phyloP scores from a whole-genome alignment of 352 stramenopile species.

The Plasmopara viticola region DNA sequence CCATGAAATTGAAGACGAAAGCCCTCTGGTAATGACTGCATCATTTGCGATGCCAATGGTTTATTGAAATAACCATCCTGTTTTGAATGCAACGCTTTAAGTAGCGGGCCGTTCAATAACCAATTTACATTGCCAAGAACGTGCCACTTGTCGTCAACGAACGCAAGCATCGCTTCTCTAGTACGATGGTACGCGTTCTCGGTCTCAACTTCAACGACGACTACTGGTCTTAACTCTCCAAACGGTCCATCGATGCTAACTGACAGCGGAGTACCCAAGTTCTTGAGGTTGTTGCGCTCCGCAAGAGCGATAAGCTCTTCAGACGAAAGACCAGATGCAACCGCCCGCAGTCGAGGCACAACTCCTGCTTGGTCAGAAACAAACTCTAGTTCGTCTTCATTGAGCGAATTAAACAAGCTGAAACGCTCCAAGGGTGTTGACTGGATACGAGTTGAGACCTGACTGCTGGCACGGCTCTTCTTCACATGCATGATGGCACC shows the following conservation, averaged over 20 bases:
- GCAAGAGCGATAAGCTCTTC: constrained; percentile 38
- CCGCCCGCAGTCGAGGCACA: constrained; percentile 36
- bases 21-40: constrained; percentile 57
- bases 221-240: constrained; percentile 32
- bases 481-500: constrained; percentile 70
- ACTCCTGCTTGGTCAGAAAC: constrained; percentile 22
- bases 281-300: constrained; percentile 34
- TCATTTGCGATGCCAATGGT: constrained; percentile 50
- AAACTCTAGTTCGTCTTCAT: constrained; percentile 39
- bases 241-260: constrained; percentile 59
- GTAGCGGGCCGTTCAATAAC: constrained; percentile 51
- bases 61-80: constrained; percentile 19
- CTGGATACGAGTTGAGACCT: constrained; percentile 29
- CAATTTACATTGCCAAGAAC: constrained; percentile 51
- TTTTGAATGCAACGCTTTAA: constrained; percentile 39
- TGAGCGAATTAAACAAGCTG: constrained; percentile 13
- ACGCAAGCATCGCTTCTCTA: constrained; percentile 30
- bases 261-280: constrained; percentile 35
- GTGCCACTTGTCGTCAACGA: constrained; percentile 43
- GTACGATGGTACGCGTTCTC: constrained; percentile 30
- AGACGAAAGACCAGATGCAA: constrained; percentile 20
- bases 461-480: constrained; percentile 25
- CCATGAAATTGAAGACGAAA: constrained; percentile 83
- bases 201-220: constrained; percentile 48
- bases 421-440: constrained; percentile 5